Evolutionary conservation across 1,284 basidiomycete species (phyloP).

Genomic region (Pyrrhoderma lamaoense): DNA sequence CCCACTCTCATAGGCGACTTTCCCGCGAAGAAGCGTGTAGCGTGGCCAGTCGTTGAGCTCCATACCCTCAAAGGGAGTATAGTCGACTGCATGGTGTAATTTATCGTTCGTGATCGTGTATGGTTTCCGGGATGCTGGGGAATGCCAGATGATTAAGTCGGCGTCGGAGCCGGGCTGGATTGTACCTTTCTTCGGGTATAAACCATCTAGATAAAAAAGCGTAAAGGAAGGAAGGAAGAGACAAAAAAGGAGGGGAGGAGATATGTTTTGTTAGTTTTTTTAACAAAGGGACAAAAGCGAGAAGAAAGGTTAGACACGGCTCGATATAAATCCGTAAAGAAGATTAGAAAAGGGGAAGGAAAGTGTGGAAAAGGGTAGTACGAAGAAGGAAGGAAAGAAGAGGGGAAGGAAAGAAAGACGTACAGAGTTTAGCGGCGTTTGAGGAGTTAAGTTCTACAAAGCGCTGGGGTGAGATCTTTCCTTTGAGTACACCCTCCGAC

Average conservation of each 20-base stretch:
- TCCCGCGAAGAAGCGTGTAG: constrained; percentile 21
- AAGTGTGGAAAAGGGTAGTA: neutral
- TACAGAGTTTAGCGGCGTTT: constrained; percentile 23
- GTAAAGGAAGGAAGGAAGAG: no score
- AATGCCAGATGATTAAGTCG: constrained; percentile 57
- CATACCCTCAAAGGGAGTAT: constrained; percentile 23
- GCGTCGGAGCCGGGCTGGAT: constrained; percentile 76
- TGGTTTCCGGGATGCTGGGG: constrained; percentile 5
- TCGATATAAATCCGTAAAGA: no score
- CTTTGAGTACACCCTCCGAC: constrained; percentile 22
- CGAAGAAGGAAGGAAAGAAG: neutral
- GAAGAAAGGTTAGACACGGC: no score
- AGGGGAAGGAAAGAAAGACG: constrained; percentile 5
- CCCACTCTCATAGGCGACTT: constrained; percentile 22
- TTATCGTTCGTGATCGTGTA: constrained; percentile 18
- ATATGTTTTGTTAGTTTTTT: no score
- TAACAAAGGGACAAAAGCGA: no score
- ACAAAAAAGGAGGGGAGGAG: no score
- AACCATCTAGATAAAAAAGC: neutral
- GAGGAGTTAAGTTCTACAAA: constrained; percentile 23
- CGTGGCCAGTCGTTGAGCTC: constrained; percentile 23
- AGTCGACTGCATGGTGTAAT: constrained; percentile 21
- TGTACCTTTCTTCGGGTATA: constrained; percentile 58
- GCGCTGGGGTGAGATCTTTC: constrained; percentile 21
- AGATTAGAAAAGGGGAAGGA: no score